Evolutionary conservation across 345 rosid genomes (phyloP).

Genomic region (Salix caprea): DNA sequence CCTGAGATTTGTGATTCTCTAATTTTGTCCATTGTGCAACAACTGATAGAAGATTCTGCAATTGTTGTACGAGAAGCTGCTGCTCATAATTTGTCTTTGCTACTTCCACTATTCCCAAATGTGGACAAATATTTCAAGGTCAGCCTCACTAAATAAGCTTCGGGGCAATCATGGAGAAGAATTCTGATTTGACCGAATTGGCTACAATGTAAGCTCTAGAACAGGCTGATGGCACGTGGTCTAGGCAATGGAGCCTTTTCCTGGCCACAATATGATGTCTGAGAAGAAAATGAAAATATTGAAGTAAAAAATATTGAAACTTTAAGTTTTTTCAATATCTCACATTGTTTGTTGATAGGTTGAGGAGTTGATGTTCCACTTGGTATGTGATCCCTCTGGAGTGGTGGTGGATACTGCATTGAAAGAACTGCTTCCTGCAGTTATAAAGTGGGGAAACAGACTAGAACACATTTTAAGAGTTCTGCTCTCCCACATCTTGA

Average conservation of each 20-base stretch:
- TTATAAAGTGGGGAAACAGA: constrained; percentile 81
- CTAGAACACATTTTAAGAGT: constrained; percentile 71
- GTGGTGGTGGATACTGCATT: constrained; percentile 88
- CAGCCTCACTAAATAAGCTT: constrained; percentile 76
- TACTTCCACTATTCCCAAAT: constrained; percentile 88
- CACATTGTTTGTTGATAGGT: constrained; percentile 55
- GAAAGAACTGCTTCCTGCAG: constrained; percentile 76
- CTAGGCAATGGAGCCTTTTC: constrained; percentile 45
- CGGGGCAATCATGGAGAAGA: constrained; percentile 69
- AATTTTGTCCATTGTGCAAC: constrained; percentile 87
- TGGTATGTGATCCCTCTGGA: constrained; percentile 88
- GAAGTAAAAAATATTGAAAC: background rate
- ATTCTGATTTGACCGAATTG: constrained; percentile 73
- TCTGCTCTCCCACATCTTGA: constrained; percentile 65
- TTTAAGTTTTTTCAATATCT: constrained; percentile 23
- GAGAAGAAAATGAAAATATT: constrained; percentile 18
- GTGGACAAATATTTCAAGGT: constrained; percentile 99
- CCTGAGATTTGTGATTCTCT: constrained; percentile 97
- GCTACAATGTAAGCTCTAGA: constrained; percentile 69
- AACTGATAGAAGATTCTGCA: constrained; percentile 89
- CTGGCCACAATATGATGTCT: constrained; percentile 38
- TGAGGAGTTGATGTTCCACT: constrained; percentile 92
- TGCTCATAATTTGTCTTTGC: constrained; percentile 80
- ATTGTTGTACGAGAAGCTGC: constrained; percentile 95
- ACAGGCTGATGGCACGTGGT: constrained; percentile 58